A percentile compares a stretch with the other conserved stretches of the same genome.
Conservation (phyloP, 208 protist genomes). For the Crithidia sp. region DNA sequence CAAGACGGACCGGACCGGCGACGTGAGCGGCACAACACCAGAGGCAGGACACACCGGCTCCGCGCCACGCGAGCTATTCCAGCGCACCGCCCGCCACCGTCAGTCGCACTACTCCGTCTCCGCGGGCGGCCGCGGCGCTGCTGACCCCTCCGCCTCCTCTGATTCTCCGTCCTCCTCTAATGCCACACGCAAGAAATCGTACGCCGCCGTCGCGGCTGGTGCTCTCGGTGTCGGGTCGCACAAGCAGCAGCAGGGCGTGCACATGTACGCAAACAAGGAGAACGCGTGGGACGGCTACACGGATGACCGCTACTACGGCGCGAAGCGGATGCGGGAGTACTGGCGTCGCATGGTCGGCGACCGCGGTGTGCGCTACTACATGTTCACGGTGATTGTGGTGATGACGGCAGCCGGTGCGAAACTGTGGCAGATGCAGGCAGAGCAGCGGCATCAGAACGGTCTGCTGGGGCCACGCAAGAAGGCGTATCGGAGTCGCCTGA, state of each 20-base stretch:
- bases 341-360: constrained; percentile 71
- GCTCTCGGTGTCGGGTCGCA: constrained; percentile 22
- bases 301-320: constrained; percentile 85
- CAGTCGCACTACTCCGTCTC: constrained; percentile 35
- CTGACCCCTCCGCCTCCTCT: not conserved
- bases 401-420: constrained; percentile 48
- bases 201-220: constrained; percentile 38
- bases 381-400: constrained; percentile 71
- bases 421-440: constrained; percentile 70
- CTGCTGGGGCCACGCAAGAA: constrained; percentile 87
- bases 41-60: constrained; percentile 27
- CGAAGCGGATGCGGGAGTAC: constrained; percentile 80
- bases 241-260: constrained; percentile 43
- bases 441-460: constrained; percentile 48
- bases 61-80: constrained; percentile 30
- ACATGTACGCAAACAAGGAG: constrained; percentile 92
- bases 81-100: constrained; percentile 29
- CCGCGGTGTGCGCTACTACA: constrained; percentile 79
- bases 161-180: not conserved
- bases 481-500: constrained; percentile 79
- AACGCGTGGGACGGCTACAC: constrained; percentile 85
- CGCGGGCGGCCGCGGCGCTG: constrained; percentile 13
- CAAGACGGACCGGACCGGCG: constrained; percentile 25
- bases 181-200: constrained; percentile 18
- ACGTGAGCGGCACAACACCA: constrained; percentile 15